Evolutionary conservation across 768 basidiomycete species (phyloP), one percentile per base, ranked within the genome.

Genomic region (Suillus paluster): DNA sequence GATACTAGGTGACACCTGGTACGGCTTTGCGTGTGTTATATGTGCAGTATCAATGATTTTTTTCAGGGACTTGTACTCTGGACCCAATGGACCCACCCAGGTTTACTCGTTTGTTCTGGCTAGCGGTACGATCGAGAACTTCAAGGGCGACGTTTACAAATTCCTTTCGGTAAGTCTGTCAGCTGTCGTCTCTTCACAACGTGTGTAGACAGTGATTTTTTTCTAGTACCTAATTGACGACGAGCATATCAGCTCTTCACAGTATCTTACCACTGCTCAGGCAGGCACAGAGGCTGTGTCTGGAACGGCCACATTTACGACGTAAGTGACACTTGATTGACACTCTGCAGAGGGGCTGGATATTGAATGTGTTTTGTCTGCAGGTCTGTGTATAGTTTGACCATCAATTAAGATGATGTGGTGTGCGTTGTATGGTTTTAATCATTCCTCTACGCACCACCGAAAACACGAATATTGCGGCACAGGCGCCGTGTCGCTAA

Each of bases 261-360:
- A 90, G 66, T 90, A 80, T 73, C 77, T 90, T 57, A 80, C 71
- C 42, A 86, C 82, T 14, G 81, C 81, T 2, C 87, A 90, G 67
- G 87, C 80, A 8, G 89, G 89, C 7, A 85, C 84, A 0, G 89
- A 90, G 71, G 83, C 84, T 17, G 87, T 84, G 0, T 79, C 78
- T 12, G 87, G 87, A n/a, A 76, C 77, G 33, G 86, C 83, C 11
- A 81, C 77, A 0, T 72, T 89, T 10, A 80, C 77, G 0, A 84
- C 83, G 87, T 88, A 66, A 68, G 84, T 75, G 38, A 14, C 8
- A 6, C 42, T n/a, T 44, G 23, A 55, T 19, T 3, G 6, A 17
- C 25, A 27, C 42, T 48, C 25, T 49, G 25, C 41, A 23, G 15
- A 8, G 23, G 53, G 15, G 10, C 57, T 48, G 15, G 27, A 36